Evolutionary conservation across 352 stramenopile species (phyloP), one percentile per base, ranked within the genome.

Genomic region (Aphanomyces euteiches): DNA sequence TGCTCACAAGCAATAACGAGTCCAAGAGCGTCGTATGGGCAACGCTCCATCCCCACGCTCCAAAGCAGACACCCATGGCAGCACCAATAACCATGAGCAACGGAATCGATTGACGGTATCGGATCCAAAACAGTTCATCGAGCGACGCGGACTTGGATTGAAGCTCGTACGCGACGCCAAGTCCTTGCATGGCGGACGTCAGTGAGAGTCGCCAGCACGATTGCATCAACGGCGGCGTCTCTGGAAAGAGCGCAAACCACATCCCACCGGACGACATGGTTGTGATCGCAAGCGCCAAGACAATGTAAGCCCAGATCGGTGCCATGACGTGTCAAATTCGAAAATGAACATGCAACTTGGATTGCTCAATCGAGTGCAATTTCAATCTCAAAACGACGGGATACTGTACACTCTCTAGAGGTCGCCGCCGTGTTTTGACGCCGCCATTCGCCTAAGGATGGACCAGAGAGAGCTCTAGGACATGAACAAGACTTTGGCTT

Each of bases 191-290:
- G 41, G 57, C 7, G 8, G 57, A 19, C 4, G 47, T 67, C 19
- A 67, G 47, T 12, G 21, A n/a, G 47, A 19, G 15, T 7, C 57
- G 57, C 59, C 59, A 67, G 21, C n/a, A 57, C 47, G 59, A 36
- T 56, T 67, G 59, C 59, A 67, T 67, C 7, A 67, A n/a, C 0
- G 59, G 59, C 17, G 59, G 59, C 1, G 59, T 67, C 5, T 67
- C 59, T 7, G 15, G 6, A 12, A 67, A n/a, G 6, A 67, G 21
- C 5, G 59, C 59, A 56, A 67, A 67, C 59, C 59, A 67, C 7
- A 67, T 41, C 8, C 59, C 59, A n/a, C 59, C 59, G 17, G 59
- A 21, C 7, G 59, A 67, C 59, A 67, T 67, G 41, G 6, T 19
- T 12, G 12, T 12, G 4, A 67, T n/a, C 8, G 34, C 59, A 12